Percentiles rank a stretch among this genome's conserved stretches.
phyloP scores from a whole-genome alignment of 305 asterid species.

The Solanum hybrid region DNA sequence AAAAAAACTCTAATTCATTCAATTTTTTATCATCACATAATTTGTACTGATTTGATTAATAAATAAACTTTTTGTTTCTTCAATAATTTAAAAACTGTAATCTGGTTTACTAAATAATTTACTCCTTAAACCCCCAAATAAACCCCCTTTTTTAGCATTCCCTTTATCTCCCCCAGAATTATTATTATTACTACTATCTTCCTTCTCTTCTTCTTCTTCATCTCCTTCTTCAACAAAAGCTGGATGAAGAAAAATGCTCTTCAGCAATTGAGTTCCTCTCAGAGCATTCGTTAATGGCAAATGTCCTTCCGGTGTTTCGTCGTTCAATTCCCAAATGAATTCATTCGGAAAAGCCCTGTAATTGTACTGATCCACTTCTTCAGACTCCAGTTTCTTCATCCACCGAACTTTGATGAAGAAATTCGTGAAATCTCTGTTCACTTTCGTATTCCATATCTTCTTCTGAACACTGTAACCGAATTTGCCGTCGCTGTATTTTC shows the following conservation, averaged over 20 bases:
- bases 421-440: constrained; percentile 42
- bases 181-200: neutral
- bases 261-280: constrained; percentile 68
- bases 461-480: constrained; percentile 84
- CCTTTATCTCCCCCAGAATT: constrained; percentile 3
- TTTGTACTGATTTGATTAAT: neutral
- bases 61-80: neutral
- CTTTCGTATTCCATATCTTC: constrained; percentile 51
- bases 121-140: constrained; percentile 1
- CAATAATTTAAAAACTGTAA: constrained; percentile 42
- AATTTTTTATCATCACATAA: neutral
- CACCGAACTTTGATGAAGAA: constrained; percentile 64
- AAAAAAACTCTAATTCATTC: neutral
- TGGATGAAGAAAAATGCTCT: constrained; percentile 46
- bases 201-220: constrained; percentile 10
- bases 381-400: constrained; percentile 69
- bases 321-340: constrained; percentile 65
- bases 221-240: constrained; percentile 44
- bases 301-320: constrained; percentile 60
- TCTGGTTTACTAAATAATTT: constrained; percentile 33
- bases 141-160: neutral
- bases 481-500: constrained; percentile 37
- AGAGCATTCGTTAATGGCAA: constrained; percentile 85
- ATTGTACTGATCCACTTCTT: constrained; percentile 66
- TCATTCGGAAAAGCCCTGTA: constrained; percentile 76